Conservation (phyloP, 2,329 filamentous ascomycete species). For the Lojkania enalia region DNA sequence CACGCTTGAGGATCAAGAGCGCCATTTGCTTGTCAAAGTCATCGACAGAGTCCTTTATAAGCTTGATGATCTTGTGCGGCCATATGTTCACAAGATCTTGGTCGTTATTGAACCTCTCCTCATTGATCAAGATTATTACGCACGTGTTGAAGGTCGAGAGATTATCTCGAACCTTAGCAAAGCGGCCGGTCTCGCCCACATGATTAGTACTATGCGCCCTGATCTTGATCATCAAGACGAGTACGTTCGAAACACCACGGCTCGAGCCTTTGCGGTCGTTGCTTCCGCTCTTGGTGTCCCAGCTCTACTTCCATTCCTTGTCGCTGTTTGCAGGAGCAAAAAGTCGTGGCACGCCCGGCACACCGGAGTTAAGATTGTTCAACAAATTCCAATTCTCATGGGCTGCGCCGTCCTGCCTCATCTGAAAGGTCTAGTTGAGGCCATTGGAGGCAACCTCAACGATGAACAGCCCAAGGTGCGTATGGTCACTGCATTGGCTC, state of each 20-base stretch:
- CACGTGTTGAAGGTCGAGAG: constrained; percentile 94
- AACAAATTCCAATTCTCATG: constrained; percentile 98
- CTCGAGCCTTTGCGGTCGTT: constrained; percentile 94
- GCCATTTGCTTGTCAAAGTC: constrained; percentile 97
- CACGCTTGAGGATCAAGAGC: constrained; percentile 94
- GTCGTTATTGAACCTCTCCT: constrained; percentile 99
- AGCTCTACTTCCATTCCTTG: constrained; percentile 88
- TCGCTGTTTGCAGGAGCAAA: constrained; percentile 95
- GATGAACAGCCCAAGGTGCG: constrained; percentile 98
- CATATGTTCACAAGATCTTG: constrained; percentile 96
- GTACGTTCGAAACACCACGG: constrained; percentile 97
- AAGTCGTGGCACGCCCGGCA: constrained; percentile 99
- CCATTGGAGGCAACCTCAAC: constrained; percentile 92
- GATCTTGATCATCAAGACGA: constrained; percentile 99
- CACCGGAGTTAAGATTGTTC: constrained; percentile 98
- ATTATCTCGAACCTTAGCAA: constrained; percentile 98
- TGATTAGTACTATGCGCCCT: constrained; percentile 99
- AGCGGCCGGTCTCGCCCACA: constrained; percentile 92
- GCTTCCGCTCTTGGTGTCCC: constrained; percentile 95
- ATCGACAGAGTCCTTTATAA: constrained; percentile 99
- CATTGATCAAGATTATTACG: constrained; percentile 99
- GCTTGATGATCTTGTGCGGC: constrained; percentile 91
- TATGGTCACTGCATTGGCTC: constrained; percentile 92
- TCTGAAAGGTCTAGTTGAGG: constrained; percentile 93
- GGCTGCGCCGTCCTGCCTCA: constrained; percentile 95